phyloP scores from a whole-genome alignment of 768 basidiomycete species.

The Lanmaoa rubissima region DNA sequence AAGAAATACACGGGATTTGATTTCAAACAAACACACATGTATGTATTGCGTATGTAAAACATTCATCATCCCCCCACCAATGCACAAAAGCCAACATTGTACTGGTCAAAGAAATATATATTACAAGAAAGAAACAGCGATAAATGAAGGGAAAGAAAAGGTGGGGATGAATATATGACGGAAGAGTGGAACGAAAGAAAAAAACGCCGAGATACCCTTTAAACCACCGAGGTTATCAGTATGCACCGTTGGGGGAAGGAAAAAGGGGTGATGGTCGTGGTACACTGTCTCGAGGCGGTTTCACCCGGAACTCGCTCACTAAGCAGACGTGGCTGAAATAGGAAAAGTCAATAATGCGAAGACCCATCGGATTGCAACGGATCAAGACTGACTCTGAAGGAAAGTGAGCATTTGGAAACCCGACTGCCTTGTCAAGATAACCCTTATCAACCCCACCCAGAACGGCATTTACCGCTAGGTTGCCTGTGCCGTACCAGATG shows the following conservation, averaged over 20 bases:
- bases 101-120: constrained; percentile 25
- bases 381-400: constrained; percentile 85
- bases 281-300: constrained; percentile 55
- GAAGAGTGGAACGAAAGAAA: background rate
- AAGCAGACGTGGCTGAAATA: constrained; percentile 67
- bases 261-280: constrained; percentile 40
- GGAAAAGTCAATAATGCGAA: constrained; percentile 1
- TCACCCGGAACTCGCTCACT: constrained; percentile 74
- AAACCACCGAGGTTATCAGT: constrained; percentile 14
- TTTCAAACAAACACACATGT: constrained; percentile 16
- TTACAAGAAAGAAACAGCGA: constrained; percentile 24
- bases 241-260: constrained; percentile 37
- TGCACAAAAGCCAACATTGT: constrained; percentile 29
- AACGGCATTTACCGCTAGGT: constrained; percentile 75
- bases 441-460: constrained; percentile 81
- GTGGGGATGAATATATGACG: constrained; percentile 6
- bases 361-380: constrained; percentile 3
- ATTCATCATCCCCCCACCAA: constrained; percentile 12
- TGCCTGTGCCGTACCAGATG: constrained; percentile 83
- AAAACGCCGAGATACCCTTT: constrained; percentile 6
- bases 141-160: constrained; percentile 23
- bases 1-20: constrained; percentile 13
- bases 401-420: constrained; percentile 96
- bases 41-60: constrained; percentile 24
- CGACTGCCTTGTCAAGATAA: constrained; percentile 89